phyloP scores from a whole-genome alignment of 495 filamentous ascomycete species.

The Xylaria venustula region DNA sequence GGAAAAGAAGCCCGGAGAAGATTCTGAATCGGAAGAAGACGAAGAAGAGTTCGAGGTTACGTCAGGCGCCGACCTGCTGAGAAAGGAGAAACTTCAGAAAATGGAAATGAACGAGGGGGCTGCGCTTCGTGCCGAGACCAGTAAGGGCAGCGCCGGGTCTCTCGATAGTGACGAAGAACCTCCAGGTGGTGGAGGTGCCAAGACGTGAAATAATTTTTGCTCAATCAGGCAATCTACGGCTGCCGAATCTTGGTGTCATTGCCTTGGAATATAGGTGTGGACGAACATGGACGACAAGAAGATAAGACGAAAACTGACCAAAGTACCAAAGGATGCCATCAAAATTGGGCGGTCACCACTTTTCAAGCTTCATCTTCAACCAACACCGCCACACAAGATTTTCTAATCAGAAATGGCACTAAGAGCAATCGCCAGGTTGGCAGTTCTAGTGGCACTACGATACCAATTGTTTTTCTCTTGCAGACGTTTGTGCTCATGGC shows the following conservation, averaged over 20 bases:
- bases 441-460: not conserved
- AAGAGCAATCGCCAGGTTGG: not conserved
- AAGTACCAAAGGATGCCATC: not conserved
- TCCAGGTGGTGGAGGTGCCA: slow-evolving; percentile 27
- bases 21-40: slow-evolving; percentile 50
- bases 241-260: not conserved
- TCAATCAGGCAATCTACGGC: not conserved
- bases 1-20: slow-evolving; percentile 38
- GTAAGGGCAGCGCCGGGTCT: slow-evolving; percentile 27
- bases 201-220: slow-evolving; percentile 26
- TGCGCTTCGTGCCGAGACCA: slow-evolving; percentile 35
- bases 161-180: slow-evolving; percentile 33
- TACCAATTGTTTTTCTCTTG: not conserved
- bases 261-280: not conserved
- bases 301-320: not conserved
- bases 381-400: not conserved
- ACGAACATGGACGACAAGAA: not conserved
- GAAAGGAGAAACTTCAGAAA: slow-evolving; percentile 51
- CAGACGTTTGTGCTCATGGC: not conserved
- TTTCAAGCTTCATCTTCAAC: not conserved
- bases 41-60: slow-evolving; percentile 50
- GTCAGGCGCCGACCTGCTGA: slow-evolving; percentile 36
- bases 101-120: slow-evolving; percentile 57
- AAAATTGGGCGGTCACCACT: not conserved
- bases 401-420: not conserved